phyloP scores from a whole-genome alignment of 768 basidiomycete genomes.

The Russula abietina region DNA sequence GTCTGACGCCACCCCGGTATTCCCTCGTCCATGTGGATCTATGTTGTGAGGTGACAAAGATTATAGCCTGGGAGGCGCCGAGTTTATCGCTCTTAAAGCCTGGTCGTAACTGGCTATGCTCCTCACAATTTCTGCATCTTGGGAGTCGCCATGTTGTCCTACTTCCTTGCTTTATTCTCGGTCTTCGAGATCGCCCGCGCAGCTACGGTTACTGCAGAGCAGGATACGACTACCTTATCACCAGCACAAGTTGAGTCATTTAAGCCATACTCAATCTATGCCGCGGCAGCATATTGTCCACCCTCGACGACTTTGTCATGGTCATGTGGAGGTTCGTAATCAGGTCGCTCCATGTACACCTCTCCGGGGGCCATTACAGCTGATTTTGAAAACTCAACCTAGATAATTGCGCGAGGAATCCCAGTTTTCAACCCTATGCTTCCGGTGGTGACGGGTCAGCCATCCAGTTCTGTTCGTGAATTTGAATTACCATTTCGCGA shows the following conservation, averaged over 20 bases:
- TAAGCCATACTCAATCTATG: conserved; percentile 46
- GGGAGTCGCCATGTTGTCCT: background rate
- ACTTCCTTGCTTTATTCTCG: background rate
- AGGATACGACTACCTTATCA: background rate
- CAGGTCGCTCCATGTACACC: background rate
- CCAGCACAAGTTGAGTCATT: conserved; percentile 37
- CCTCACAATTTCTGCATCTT: background rate
- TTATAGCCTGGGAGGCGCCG: background rate
- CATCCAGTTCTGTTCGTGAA: conserved; percentile 12
- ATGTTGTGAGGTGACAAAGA: background rate
- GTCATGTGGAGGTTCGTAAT: conserved; percentile 43
- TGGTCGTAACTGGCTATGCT: background rate
- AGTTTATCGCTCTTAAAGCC: background rate
- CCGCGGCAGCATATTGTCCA: conserved; percentile 46
- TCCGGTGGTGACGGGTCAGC: conserved; percentile 32
- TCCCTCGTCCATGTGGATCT: background rate
- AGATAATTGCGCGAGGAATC: conserved; percentile 44
- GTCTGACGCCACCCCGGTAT: background rate
- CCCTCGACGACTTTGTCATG: conserved; percentile 41
- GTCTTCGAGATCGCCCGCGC: conserved; percentile 1
- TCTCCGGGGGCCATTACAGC: background rate
- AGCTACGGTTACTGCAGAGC: background rate
- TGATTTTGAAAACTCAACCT: background rate
- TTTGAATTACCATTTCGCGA: background rate
- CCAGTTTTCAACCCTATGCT: conserved; percentile 40